Evolutionary conservation across 129 eudicot genomes (phyloP).

Genomic region (Glebionis coronaria): DNA sequence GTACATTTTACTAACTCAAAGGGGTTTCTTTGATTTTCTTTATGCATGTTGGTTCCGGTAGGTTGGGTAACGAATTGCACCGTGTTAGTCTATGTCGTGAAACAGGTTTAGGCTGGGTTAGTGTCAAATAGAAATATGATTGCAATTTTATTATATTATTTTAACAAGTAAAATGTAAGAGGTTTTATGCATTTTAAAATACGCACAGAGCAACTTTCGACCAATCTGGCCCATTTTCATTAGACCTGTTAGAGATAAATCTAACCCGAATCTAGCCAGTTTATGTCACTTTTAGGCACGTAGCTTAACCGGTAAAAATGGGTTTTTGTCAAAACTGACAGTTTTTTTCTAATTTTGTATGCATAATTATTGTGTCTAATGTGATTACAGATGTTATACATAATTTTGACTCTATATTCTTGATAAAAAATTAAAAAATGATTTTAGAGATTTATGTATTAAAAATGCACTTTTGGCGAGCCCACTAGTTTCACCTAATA

Average conservation of each 20-base stretch:
- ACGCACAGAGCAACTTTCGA: not conserved
- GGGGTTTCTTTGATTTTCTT: not conserved
- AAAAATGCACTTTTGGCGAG: not conserved
- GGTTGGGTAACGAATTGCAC: not conserved
- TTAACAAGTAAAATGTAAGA: not conserved
- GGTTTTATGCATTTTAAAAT: not conserved
- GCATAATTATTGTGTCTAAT: too few species aligned
- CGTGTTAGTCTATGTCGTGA: not conserved
- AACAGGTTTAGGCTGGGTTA: not conserved
- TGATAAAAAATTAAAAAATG: not conserved
- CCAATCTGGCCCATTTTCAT: not conserved
- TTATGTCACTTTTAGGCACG: too few species aligned
- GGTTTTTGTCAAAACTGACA: not conserved
- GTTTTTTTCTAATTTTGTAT: too few species aligned
- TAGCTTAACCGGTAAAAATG: not conserved
- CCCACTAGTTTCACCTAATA: not conserved
- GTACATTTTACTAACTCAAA: not conserved
- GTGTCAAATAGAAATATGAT: not conserved
- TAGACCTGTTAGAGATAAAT: too few species aligned
- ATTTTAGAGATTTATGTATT: conserved; percentile 1
- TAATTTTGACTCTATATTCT: not conserved
- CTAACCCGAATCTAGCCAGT: too few species aligned
- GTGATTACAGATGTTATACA: too few species aligned
- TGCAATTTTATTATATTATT: not conserved
- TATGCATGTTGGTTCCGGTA: not conserved